Evolutionary conservation across 768 basidiomycete genomes (phyloP).

Genomic region (Pleurotus sapidus): DNA sequence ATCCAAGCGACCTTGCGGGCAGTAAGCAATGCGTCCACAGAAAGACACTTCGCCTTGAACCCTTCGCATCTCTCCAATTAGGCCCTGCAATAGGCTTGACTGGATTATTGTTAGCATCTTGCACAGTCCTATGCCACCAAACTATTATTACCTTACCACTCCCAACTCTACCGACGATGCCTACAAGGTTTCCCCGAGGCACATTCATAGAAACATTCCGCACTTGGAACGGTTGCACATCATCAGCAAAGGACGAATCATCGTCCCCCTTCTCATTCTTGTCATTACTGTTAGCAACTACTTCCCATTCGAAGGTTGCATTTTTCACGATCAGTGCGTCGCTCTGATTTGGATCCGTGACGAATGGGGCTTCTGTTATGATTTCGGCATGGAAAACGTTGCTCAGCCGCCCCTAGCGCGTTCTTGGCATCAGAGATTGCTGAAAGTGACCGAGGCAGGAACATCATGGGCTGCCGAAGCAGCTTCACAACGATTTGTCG

Average conservation of each 20-base stretch:
- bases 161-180: constrained; percentile 68
- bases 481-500: constrained; percentile 31
- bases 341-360: constrained; percentile 41
- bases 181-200: constrained; percentile 55
- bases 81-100: constrained; percentile 56
- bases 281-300: not conserved
- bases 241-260: constrained; percentile 12
- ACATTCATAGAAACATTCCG: constrained; percentile 48
- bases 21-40: constrained; percentile 66
- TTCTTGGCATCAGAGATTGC: constrained; percentile 63
- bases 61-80: constrained; percentile 71
- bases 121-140: too few relatives aligned
- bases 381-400: constrained; percentile 56
- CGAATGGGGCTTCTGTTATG: constrained; percentile 35
- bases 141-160: constrained; percentile 48
- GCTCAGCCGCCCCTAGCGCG: constrained; percentile 50
- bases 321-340: constrained; percentile 48
- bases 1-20: constrained; percentile 80
- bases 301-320: constrained; percentile 67
- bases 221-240: constrained; percentile 44
- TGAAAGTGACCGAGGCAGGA: constrained; percentile 59
- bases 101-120: constrained; percentile 13
- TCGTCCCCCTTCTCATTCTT: constrained; percentile 1
- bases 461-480: constrained; percentile 69
- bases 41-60: constrained; percentile 50